Evolutionary conservation across 345 rosid species (phyloP), one percentile per base, ranked within the genome.

Genomic region (Populus ilicifolia): DNA sequence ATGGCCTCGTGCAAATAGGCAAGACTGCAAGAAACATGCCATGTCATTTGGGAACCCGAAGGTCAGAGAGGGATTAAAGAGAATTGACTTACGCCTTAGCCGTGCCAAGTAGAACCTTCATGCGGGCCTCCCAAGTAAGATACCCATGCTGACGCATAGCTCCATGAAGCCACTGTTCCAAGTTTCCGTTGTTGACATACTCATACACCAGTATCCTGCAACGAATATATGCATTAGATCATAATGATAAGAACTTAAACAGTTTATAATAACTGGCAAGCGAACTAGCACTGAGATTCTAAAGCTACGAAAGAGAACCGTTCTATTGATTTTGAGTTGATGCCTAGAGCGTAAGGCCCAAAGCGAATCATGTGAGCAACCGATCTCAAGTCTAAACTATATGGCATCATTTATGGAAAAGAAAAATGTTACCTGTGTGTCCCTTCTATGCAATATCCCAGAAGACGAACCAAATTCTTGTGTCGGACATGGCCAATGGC

Each of bases 1-100:
- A 96, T 94, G 65, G 99, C 98, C 87, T 96, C 99, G 50, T 96
- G 99, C 85, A 96, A 87, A 78, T 94, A 96, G 25, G 98, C 95
- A 65, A 96, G 97, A 81, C 99, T 96, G 92, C 91, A 89, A 73
- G 74, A 75, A 63, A 46, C 10, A 21, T 46, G 25, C 16, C 36
- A 23, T 11, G 64, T 72, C 41, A 20, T 50, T 79, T 39, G 25
- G 66, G 78, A 76, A 72, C 67, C 8, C 39, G 41, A 81, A 66
- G 8, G 63, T 66, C 35, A 6, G 75, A 54, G 80, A 77, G 38
- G 29, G 36, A 67, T 11, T 46, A 44, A 75, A 43, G 61, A 17
- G 13, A 73, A 71, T 46, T n/a, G 54, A 82, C 91, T 85, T 89
- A 92, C 97, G 97, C 97, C 86, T 89, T 92, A 74, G 97, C 97